Evolutionary conservation across 1,139 yeast genomes (phyloP).

Genomic region (Kurtzmaniella quercitrusa): DNA sequence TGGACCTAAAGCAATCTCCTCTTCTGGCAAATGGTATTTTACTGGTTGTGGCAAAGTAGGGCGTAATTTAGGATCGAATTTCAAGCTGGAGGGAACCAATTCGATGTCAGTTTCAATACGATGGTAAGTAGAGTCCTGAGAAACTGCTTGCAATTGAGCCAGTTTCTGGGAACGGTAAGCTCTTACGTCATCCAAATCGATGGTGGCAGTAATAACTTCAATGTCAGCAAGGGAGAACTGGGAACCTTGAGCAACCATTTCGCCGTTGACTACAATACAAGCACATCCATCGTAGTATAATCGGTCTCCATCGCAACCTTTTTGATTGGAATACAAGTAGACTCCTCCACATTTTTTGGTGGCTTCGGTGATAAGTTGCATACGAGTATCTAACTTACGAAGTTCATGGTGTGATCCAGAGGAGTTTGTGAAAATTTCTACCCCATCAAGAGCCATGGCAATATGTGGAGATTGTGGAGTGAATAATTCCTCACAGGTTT

Average conservation of each 20-base stretch:
- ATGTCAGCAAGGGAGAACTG: constrained; percentile 89
- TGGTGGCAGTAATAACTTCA: constrained; percentile 89
- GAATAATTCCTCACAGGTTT: constrained; percentile 95
- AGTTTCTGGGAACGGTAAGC: constrained; percentile 74
- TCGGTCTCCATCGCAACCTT: constrained; percentile 98
- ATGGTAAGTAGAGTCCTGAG: constrained; percentile 48
- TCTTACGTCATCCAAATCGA: constrained; percentile 88
- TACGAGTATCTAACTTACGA: constrained; percentile 78
- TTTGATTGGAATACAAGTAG: constrained; percentile 88
- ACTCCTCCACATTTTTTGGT: constrained; percentile 96
- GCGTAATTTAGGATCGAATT: constrained; percentile 58
- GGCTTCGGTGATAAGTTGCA: constrained; percentile 84
- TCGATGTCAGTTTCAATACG: constrained; percentile 60
- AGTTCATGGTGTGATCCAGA: constrained; percentile 96
- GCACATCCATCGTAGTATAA: constrained; percentile 97
- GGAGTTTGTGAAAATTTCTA: constrained; percentile 91
- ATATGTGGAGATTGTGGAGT: constrained; percentile 97
- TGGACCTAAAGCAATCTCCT: constrained; percentile 95
- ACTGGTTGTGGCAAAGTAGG: constrained; percentile 55
- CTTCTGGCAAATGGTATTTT: constrained; percentile 77
- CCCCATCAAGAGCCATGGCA: constrained; percentile 88
- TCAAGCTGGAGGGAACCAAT: constrained; percentile 51
- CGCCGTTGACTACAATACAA: constrained; percentile 85
- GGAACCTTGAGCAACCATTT: constrained; percentile 85
- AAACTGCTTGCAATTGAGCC: constrained; percentile 71